A percentile compares a stretch with the other conserved stretches of the same genome.
Conservation (phyloP, 371 early-diverging fungal genomes). For the Polyrhizophydium stewartii region DNA sequence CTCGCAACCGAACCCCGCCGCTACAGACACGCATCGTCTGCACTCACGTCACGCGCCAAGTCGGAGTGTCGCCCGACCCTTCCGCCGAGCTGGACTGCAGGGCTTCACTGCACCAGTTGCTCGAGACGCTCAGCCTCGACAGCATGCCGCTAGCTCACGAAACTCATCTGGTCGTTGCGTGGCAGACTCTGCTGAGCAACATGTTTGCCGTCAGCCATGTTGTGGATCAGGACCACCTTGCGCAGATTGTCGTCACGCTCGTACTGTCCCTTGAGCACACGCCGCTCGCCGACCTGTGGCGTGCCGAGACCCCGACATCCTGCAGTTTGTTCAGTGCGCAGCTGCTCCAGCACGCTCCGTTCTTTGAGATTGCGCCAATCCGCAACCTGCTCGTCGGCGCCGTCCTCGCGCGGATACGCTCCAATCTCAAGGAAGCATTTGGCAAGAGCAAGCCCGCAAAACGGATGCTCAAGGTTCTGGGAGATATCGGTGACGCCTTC, state of each 20-base stretch:
- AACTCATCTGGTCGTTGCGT: background rate
- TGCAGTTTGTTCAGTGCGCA: background rate
- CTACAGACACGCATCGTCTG: background rate
- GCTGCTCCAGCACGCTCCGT: background rate
- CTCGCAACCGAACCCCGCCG: no score
- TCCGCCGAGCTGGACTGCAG: background rate
- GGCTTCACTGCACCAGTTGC: background rate
- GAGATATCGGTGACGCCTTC: no score
- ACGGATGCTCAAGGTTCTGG: background rate
- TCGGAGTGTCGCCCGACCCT: background rate
- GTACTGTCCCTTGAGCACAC: background rate
- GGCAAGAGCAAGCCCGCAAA: background rate
- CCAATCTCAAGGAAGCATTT: no score
- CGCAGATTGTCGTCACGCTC: background rate
- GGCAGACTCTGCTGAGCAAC: conserved; percentile 2
- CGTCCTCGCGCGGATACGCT: no score
- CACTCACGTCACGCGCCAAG: background rate
- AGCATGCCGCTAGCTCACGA: background rate
- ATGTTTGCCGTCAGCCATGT: background rate
- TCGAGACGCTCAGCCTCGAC: background rate
- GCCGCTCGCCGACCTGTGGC: background rate
- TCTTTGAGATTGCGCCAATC: conserved; percentile 1
- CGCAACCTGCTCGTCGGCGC: conserved; percentile 8
- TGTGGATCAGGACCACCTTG: background rate
- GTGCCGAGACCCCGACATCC: background rate